Base-by-base conservation (phyloP, 108 stramenopile genomes). In the Pinguiococcus pyrenoidosus region DNA sequence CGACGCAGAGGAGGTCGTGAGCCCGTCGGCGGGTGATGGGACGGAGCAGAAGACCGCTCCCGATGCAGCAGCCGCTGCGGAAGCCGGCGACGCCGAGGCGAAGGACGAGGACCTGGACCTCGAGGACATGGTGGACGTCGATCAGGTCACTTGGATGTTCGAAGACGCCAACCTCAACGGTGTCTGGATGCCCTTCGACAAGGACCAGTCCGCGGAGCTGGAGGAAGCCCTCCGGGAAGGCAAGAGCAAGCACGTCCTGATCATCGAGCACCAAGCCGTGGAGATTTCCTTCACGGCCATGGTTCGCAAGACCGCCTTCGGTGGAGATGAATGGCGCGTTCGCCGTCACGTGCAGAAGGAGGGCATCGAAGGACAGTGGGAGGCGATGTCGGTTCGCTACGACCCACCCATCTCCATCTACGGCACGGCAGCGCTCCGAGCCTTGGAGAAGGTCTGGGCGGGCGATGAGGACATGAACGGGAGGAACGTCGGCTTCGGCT, bases 361-460 rank as follows among this genome's bases (percentile, higher is more conserved):
- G 23, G 57, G 49, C 30, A 37, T 59, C 0, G 22, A 29, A 7
- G 49, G 17, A 10, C 23, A 23, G 20, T 59, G 57, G 57, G 57
- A 59, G 24, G 39, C 46, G 12, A 22, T 59, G 20, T 50, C 45
- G n/a, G 20, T 45, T 48, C 4, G 4, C 6, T 59, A 45, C 28
- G 57, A 59, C 10, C 28, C 44, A 5, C 57, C 57, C 0, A 12
- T 30, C 13, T 13, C 14, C 0, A 18, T 59, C 22, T 38, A 38
- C 22, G 57, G 57, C n/a, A 4, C 8, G 10, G 32, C 29, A 13
- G 9, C 46, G 12, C 18, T 59, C 14, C 32, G 50, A 3, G 12
- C 50, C 37, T 28, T 59, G 3, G 57, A 59, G 16, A 24, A 29
- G 6, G 20, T 59, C 8, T 59, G 57, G 57, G n/a, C 23, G 14